Evolutionary conservation across 805 yeast species (phyloP).

Genomic region (Saccharomycopsis babjevae): DNA sequence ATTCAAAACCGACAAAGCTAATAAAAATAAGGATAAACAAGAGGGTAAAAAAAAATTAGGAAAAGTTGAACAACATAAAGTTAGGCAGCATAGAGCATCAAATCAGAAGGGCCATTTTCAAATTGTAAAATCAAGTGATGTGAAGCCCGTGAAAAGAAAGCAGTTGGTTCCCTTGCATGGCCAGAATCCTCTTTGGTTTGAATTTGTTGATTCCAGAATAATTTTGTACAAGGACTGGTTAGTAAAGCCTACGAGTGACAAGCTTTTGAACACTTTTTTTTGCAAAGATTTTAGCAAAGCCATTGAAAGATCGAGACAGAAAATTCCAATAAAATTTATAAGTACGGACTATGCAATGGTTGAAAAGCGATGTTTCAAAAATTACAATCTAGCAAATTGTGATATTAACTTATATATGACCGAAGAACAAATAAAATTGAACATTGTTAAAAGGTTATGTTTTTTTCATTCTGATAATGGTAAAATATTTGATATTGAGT

Average conservation of each 20-base stretch:
- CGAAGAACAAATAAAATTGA: neutral
- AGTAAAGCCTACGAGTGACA: constrained; percentile 1
- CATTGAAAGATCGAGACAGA: neutral
- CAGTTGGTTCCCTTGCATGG: constrained; percentile 9
- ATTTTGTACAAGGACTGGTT: constrained; percentile 12
- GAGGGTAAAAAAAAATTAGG: neutral
- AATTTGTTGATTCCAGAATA: constrained; percentile 12
- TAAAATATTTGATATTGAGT: neutral
- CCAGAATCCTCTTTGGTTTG: constrained; percentile 12
- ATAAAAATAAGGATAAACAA: neutral
- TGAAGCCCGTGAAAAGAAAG: neutral
- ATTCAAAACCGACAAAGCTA: neutral
- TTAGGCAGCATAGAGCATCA: neutral
- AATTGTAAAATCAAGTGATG: neutral
- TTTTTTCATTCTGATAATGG: neutral
- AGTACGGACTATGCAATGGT: constrained; percentile 15
- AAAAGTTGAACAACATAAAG: neutral
- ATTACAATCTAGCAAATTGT: neutral
- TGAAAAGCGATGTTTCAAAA: constrained; percentile 1
- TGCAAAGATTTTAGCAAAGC: neutral
- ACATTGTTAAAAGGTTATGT: neutral
- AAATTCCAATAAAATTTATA: neutral
- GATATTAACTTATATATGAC: neutral
- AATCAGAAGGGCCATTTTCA: neutral
- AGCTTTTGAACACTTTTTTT: neutral